Evolutionary conservation across 2,329 filamentous ascomycete species (phyloP).

Genomic region (Epichloe festucae): DNA sequence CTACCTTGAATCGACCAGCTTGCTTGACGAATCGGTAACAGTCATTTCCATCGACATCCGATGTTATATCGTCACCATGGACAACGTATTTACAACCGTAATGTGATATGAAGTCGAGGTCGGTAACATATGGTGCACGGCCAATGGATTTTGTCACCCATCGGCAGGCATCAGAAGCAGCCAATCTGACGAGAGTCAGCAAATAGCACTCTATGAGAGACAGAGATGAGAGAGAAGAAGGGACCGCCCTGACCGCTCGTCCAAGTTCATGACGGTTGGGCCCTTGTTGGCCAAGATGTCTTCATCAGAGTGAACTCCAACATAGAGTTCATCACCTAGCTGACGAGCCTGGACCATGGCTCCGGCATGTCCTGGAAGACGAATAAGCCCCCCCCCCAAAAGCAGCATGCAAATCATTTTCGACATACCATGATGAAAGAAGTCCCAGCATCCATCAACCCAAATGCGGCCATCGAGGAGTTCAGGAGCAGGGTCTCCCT

Average conservation of each 20-base stretch:
- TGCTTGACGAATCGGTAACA: conserved; percentile 97
- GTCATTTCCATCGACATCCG: conserved; percentile 83
- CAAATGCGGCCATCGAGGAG: conserved; percentile 66
- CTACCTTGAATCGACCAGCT: conserved; percentile 86
- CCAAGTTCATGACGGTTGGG: conserved; percentile 88
- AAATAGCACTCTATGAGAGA: neutral
- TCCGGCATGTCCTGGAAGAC: conserved; percentile 66
- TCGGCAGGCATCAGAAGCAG: conserved; percentile 86
- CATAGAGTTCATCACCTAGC: conserved; percentile 75
- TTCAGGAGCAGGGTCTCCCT: conserved; percentile 38
- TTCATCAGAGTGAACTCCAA: conserved; percentile 92
- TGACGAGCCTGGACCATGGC: conserved; percentile 93
- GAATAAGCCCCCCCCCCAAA: neutral
- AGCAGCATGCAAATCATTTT: neutral
- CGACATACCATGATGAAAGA: conserved; percentile 78
- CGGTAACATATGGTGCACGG: conserved; percentile 86
- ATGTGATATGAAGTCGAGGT: conserved; percentile 84
- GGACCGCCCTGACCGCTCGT: conserved; percentile 54
- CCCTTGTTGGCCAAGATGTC: conserved; percentile 95
- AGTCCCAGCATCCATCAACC: conserved; percentile 99
- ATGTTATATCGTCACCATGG: conserved; percentile 94
- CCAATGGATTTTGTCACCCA: conserved; percentile 82
- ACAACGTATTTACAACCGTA: conserved; percentile 94
- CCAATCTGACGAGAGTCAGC: conserved; percentile 42
- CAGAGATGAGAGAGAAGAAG: neutral